Base-by-base conservation (phyloP, 352 stramenopile genomes). In the Phytophthora brassicae region DNA sequence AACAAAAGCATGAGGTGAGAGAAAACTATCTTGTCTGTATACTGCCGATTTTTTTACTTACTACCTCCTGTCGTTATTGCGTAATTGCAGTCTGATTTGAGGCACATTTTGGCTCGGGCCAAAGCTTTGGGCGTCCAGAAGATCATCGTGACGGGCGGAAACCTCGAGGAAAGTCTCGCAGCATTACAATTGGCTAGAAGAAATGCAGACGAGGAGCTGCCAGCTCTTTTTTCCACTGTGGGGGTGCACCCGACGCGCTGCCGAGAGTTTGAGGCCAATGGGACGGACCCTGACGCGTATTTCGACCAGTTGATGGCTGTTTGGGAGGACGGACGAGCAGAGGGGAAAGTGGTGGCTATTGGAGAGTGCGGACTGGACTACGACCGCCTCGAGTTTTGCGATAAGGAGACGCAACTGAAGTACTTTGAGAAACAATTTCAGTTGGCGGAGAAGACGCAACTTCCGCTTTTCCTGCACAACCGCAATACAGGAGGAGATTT, bases 381-480 rank as follows among this genome's bases (percentile, higher is more conserved):
- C 72, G 97, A 98, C 73, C 83, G 97, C 17, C 77, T 99, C 20
- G 77, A 99, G 63, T 99, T 99, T 61, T 98, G 89, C 75, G 67
- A 83, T 23, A 97, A 92, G 58, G 78, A 86, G 43, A 86, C 84
- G 48, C 96, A 99, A 72, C 66, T 86, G 33, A 84, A 90, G 46
- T 97, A 97, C 66, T 98, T 99, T 75, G 72, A 95, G 60, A 82
- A 86, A 43, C 96, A 99, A 57, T 90, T 99, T 44, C 74, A 96
- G 60, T 76, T 99, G 23, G 82, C 84, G 6, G 77, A 92, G 47
- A 35, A 66, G 51, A 89, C 79, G 14, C 63, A 83, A 38, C 60
- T 99, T 53, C 96, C 97, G 19, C 79, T 99, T 42, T 99, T 99
- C 81, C 79, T 99, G 31, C 97, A 99, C 79, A 98, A 98, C 63